Base-by-base conservation (phyloP, 306 rosid genomes). In the Fagus crenata region DNA sequence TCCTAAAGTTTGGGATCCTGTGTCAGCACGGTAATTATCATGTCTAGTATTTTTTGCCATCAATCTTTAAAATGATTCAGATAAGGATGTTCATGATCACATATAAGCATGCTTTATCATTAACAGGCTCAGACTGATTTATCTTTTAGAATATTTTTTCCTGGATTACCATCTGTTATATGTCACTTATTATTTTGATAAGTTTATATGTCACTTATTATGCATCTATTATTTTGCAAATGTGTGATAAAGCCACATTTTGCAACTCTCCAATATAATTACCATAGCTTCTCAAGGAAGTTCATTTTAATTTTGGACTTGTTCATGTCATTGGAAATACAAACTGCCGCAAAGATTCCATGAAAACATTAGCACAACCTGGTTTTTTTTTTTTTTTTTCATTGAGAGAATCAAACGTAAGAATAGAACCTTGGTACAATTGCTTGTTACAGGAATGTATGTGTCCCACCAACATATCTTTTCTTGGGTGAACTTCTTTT, bases 1-100 rank as follows among this genome's bases (percentile, higher is more conserved):
- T 73, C 97, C 98, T n/a, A 93, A 92, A 85, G 83, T 84, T 72
- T 87, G 90, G 97, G 87, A 90, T 82, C 96, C 96, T 75, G 79
- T 81, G 49, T 80, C 88, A 37, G 82, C 88, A 72, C 28, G 96
- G 98, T 93, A 92, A 89, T 76, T 74, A 43, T 71, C 49, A 55
- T 77, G 69, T 77, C 42, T 67, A 53, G 72, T 73, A 82, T 51
- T 54, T 74, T 71, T 73, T 78, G 37, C 56, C 39, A 56, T 67
- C 77, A 53, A 63, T 65, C 54, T 59, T 61, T 58, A 61, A 67
- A 32, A 36, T 59, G 43, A 77, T 49, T 28, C 73, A 0, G 39
- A 54, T 54, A 2, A 11, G 32, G 15, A 40, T 56, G 28, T 42
- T 39, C 9, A 32, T 9, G 33, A 54, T 74, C 65, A 42, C 32